Conservation (phyloP, 2,329 filamentous ascomycete genomes). For the Sordariomycetes sp. region DNA sequence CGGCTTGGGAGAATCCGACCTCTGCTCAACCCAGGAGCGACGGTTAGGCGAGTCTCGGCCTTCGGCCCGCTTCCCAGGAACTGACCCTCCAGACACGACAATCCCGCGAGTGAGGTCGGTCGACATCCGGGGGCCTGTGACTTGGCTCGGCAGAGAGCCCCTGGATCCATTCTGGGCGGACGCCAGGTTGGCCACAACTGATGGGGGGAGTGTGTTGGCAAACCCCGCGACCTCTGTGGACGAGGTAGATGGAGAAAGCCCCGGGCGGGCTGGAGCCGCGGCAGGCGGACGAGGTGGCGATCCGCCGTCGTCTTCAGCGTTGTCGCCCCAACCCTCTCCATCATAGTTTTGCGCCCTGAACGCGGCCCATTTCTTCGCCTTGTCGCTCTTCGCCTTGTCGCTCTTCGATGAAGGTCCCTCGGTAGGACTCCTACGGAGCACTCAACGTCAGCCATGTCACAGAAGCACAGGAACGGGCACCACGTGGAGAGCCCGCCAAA, state of each 20-base stretch:
- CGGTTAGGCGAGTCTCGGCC: not conserved
- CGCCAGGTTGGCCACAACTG: not conserved
- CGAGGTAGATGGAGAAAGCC: not conserved
- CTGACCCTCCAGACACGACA: not conserved
- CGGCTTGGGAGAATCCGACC: not conserved
- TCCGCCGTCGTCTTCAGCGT: constrained; percentile 39
- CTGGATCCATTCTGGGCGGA: not conserved
- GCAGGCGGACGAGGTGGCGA: not conserved
- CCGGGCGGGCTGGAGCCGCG: not conserved
- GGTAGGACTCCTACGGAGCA: not conserved
- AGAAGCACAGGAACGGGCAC: not conserved
- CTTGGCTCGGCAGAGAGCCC: not conserved
- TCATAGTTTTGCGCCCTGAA: constrained; percentile 81
- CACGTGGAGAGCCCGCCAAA: not conserved
- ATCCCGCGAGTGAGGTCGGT: not conserved
- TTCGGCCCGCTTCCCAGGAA: not conserved
- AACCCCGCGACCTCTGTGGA: not conserved
- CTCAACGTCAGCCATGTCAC: not conserved
- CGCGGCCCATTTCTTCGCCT: constrained; percentile 92
- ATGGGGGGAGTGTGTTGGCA: constrained; percentile 4
- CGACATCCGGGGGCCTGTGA: constrained; percentile 6
- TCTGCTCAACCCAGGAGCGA: not conserved
- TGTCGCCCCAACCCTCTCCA: constrained; percentile 84
- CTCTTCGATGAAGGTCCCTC: not conserved
- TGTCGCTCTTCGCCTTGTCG: constrained; percentile 47